These are phyloP conservation scores for Pichia sp. DNA, from an alignment of 1,139 yeast genomes.

Conservation along the genomic window DNA sequence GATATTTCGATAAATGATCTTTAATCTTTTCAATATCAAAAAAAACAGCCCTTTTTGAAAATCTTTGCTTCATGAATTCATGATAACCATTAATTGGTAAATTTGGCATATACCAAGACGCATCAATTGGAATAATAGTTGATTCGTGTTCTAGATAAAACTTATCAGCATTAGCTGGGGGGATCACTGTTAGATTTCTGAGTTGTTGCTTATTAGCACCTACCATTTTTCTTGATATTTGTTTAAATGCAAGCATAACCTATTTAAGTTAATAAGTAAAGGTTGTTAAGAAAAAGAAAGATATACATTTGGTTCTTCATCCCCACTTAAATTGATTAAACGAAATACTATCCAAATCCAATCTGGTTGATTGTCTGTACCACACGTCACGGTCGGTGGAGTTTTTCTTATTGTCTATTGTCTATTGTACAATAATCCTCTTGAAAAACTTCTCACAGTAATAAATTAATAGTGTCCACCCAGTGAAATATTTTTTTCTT, in stretches of 20 bases:
- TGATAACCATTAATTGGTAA: slow-evolving; percentile 50
- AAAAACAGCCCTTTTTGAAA: slow-evolving; percentile 57
- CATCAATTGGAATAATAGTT: slow-evolving; percentile 64
- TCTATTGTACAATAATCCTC: too few relatives aligned
- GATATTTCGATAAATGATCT: slow-evolving; percentile 54
- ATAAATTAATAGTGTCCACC: too few relatives aligned
- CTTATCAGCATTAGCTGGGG: slow-evolving; percentile 20
- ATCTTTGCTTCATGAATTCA: slow-evolving; percentile 53
- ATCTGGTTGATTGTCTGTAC: too few relatives aligned
- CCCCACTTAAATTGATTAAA: too few relatives aligned
- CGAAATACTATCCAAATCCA: too few relatives aligned
- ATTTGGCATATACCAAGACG: slow-evolving; percentile 91
- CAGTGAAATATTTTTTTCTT: too few relatives aligned
- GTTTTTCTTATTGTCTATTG: too few relatives aligned
- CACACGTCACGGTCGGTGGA: too few relatives aligned
- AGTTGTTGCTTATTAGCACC: background rate
- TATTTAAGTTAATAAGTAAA: too few relatives aligned
- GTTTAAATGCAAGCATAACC: background rate
- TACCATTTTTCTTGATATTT: background rate
- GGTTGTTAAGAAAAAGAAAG: too few relatives aligned
- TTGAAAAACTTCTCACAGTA: too few relatives aligned
- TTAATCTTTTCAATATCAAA: slow-evolving; percentile 75
- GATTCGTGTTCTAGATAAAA: slow-evolving; percentile 11
- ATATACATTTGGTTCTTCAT: too few relatives aligned
- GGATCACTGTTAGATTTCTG: slow-evolving; percentile 7